Conservation (phyloP, 345 rosid species). For the Moricandia arvensis region DNA sequence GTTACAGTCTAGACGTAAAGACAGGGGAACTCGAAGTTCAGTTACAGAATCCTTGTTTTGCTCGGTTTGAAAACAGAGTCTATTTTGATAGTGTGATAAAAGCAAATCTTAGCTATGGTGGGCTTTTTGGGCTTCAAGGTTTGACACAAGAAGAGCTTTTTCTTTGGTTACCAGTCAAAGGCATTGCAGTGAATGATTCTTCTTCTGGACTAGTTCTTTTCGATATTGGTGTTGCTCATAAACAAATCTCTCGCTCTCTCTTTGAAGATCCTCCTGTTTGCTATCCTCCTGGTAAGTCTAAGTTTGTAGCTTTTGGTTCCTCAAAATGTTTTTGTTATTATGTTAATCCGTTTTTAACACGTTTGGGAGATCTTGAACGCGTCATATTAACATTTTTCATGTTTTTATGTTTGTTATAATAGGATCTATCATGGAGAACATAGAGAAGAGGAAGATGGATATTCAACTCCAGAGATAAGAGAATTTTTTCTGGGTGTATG, state of each 20-base stretch:
- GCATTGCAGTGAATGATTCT: conserved; percentile 71
- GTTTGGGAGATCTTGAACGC: background rate
- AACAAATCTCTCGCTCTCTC: conserved; percentile 76
- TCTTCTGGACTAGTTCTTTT: conserved; percentile 76
- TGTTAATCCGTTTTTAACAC: background rate
- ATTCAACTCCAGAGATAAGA: conserved; percentile 47
- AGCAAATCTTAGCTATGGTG: conserved; percentile 85
- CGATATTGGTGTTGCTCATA: conserved; percentile 82
- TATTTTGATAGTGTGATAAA: conserved; percentile 61
- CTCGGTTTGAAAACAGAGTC: conserved; percentile 72
- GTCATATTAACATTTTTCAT: background rate
- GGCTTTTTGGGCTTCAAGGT: conserved; percentile 74
- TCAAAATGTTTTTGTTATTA: background rate
- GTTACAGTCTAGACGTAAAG: conserved; percentile 50
- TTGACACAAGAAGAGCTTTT: conserved; percentile 79
- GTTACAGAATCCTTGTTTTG: conserved; percentile 66
- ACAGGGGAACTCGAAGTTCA: conserved; percentile 62
- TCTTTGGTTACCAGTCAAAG: conserved; percentile 82
- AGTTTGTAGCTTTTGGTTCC: background rate
- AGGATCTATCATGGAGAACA: conserved; percentile 41
- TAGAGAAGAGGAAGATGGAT: conserved; percentile 51
- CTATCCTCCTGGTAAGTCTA: conserved; percentile 50
- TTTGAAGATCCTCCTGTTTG: conserved; percentile 91
- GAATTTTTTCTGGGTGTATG: background rate
- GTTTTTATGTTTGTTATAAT: conserved; percentile 14